Evolutionary conservation across 2,329 filamentous ascomycete species (phyloP).

Genomic region (Acrodontium crateriforme): DNA sequence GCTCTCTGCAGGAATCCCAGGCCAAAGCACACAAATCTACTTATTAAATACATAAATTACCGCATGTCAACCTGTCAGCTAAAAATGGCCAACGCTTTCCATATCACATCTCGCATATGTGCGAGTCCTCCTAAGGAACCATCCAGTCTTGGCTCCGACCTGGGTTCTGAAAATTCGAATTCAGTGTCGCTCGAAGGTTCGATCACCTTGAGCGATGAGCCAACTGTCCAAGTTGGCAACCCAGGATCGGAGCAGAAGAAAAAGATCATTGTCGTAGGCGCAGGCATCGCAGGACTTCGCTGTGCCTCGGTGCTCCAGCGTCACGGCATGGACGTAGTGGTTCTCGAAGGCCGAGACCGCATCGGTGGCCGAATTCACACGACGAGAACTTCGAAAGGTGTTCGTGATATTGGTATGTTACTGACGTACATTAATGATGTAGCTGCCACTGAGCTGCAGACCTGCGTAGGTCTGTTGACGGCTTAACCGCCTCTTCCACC

Average conservation of each 20-base stretch:
- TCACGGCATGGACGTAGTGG: constrained; percentile 14
- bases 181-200: constrained; percentile 9
- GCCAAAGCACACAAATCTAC: too few species aligned
- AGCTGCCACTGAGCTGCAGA: constrained; percentile 18
- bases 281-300: constrained; percentile 19
- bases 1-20: too few species aligned
- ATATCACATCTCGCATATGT: constrained; percentile 9
- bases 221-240: constrained; percentile 6
- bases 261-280: constrained; percentile 23
- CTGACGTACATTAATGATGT: constrained; percentile 9
- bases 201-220: constrained; percentile 10
- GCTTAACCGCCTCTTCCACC: constrained; percentile 13
- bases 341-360: constrained; percentile 22
- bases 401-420: constrained; percentile 16
- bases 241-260: constrained; percentile 7
- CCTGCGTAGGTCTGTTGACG: constrained; percentile 15
- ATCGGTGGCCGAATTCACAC: constrained; percentile 28
- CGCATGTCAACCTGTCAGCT: constrained; percentile 14
- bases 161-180: constrained; percentile 9
- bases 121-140: constrained; percentile 10
- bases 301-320: constrained; percentile 16
- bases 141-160: constrained; percentile 14
- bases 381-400: constrained; percentile 21
- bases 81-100: constrained; percentile 13
- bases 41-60: too few species aligned